A percentile compares a stretch with the other conserved stretches of the same genome.
Evolutionary conservation across 345 rosid species (phyloP).

Genomic region (Theobroma cacao): DNA sequence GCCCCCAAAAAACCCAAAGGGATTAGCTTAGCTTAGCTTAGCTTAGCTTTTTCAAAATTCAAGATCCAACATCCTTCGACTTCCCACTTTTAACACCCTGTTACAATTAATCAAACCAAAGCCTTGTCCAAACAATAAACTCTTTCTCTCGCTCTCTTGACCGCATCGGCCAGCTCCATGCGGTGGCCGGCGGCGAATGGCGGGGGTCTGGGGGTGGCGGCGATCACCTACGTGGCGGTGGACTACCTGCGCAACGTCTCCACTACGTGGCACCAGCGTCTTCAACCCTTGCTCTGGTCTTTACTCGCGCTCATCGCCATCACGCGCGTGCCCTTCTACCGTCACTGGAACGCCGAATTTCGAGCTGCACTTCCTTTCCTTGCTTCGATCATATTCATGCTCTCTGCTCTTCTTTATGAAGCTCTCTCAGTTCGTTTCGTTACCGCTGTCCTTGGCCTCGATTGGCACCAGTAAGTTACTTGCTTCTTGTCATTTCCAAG

Average conservation of each 20-base stretch:
- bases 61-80: background rate
- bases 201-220: slow-evolving; percentile 80
- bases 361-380: slow-evolving; percentile 73
- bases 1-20: too few species aligned
- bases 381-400: slow-evolving; percentile 75
- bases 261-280: slow-evolving; percentile 75
- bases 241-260: slow-evolving; percentile 84
- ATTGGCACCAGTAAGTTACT: slow-evolving; percentile 73
- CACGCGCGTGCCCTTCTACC: slow-evolving; percentile 71
- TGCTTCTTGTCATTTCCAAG: slow-evolving; percentile 1
- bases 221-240: slow-evolving; percentile 70
- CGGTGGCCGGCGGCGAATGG: slow-evolving; percentile 31
- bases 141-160: background rate
- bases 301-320: slow-evolving; percentile 58
- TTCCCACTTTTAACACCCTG: too few species aligned
- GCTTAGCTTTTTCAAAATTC: too few species aligned
- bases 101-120: background rate
- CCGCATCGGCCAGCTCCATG: slow-evolving; percentile 29
- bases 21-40: background rate
- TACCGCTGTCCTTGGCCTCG: slow-evolving; percentile 88
- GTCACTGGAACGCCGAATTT: slow-evolving; percentile 82
- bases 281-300: slow-evolving; percentile 83
- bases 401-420: slow-evolving; percentile 70
- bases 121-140: background rate
- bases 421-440: slow-evolving; percentile 83